These are phyloP conservation scores for Boletus barrowsii DNA, from an alignment of 768 basidiomycete genomes.

Conservation along the genomic window DNA sequence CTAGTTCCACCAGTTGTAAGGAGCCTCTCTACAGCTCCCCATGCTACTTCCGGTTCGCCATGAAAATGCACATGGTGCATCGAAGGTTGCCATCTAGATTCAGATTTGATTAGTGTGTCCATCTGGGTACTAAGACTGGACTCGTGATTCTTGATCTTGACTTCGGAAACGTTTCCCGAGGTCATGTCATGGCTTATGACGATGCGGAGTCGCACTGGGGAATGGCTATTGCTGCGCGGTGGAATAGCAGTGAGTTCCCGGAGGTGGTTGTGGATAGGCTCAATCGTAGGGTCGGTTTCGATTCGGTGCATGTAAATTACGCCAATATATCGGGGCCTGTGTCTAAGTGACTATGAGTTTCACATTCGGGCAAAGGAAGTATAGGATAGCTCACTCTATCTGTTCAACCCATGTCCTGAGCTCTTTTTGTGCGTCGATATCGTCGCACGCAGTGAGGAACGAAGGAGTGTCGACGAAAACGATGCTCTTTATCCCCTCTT, in stretches of 20 bases:
- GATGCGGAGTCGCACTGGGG: constrained; percentile 1
- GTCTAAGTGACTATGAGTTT: background rate
- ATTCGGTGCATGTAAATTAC: constrained; percentile 19
- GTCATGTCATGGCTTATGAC: constrained; percentile 12
- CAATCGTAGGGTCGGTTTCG: constrained; percentile 12
- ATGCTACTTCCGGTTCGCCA: constrained; percentile 13
- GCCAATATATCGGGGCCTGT: constrained; percentile 1
- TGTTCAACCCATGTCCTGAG: constrained; percentile 1
- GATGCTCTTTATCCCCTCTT: constrained; percentile 5
- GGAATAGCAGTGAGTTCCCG: background rate
- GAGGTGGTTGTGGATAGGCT: constrained; percentile 6
- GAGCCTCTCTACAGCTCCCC: constrained; percentile 10
- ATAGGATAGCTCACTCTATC: background rate
- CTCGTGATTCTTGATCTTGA: background rate
- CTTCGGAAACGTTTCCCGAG: background rate
- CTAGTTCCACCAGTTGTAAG: background rate
- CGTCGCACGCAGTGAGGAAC: constrained; percentile 11
- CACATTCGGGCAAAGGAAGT: background rate
- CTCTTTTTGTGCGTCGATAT: constrained; percentile 2
- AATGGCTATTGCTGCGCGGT: background rate
- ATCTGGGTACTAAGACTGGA: background rate
- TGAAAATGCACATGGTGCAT: constrained; percentile 5
- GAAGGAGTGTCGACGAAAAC: constrained; percentile 24
- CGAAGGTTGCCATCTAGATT: background rate
- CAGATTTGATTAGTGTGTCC: background rate